Conservation (phyloP, 306 rosid genomes). For the Medicago lupulina region DNA sequence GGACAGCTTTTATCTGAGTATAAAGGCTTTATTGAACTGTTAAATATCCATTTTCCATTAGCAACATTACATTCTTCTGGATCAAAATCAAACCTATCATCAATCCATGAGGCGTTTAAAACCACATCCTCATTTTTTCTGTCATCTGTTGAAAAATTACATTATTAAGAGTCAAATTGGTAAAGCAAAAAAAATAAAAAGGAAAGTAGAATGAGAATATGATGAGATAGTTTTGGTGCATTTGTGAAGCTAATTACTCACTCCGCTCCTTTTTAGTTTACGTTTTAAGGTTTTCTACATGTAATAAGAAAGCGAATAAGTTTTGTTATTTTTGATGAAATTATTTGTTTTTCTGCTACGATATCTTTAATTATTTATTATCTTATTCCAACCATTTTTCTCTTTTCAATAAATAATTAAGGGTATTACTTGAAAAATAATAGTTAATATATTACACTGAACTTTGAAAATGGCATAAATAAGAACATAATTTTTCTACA, state of each 20-base stretch:
- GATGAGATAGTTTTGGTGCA: neutral
- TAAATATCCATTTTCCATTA: constrained; percentile 87
- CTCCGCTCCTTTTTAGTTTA: neutral
- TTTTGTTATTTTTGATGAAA: neutral
- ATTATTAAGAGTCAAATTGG: constrained; percentile 8
- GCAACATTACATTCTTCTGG: constrained; percentile 86
- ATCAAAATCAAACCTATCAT: constrained; percentile 91
- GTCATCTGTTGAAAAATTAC: constrained; percentile 45
- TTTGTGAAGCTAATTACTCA: neutral
- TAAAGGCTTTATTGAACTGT: constrained; percentile 69
- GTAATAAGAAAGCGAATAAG: neutral
- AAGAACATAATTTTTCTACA: no score
- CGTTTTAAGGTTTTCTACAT: neutral
- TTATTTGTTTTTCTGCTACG: neutral
- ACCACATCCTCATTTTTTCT: constrained; percentile 50
- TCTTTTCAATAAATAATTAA: neutral
- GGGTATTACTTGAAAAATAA: no score
- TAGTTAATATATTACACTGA: no score
- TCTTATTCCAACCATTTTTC: neutral
- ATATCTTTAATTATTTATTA: neutral
- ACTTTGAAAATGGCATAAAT: neutral
- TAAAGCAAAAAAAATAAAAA: neutral
- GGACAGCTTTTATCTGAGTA: constrained; percentile 85
- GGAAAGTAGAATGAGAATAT: neutral
- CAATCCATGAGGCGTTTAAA: constrained; percentile 52